Conservation (phyloP, 2,329 filamentous ascomycete species). For the Elsinoe australis region DNA sequence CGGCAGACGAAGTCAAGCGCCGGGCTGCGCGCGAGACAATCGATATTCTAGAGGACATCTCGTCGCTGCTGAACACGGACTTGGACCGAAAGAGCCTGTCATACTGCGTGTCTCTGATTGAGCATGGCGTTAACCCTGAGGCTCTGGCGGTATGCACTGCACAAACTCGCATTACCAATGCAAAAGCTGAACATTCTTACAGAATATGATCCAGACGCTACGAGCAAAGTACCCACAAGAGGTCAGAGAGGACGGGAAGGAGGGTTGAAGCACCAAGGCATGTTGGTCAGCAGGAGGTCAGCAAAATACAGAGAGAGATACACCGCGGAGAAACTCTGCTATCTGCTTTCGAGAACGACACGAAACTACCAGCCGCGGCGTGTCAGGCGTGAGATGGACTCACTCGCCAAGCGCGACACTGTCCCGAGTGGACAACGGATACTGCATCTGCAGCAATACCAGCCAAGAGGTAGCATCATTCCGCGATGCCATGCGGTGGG, state of each 20-base stretch:
- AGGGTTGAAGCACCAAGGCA: not conserved
- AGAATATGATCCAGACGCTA: conserved; percentile 16
- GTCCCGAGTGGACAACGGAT: too few species aligned
- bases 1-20: conserved; percentile 55
- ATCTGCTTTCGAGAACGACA: too few species aligned
- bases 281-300: too few species aligned
- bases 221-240: conserved; percentile 9
- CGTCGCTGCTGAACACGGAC: conserved; percentile 86
- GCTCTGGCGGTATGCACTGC: conserved; percentile 71
- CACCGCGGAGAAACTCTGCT: too few species aligned
- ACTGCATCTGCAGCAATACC: too few species aligned
- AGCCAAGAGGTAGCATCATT: too few species aligned
- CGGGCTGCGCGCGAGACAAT: conserved; percentile 73
- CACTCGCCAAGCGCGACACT: too few species aligned
- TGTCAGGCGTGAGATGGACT: too few species aligned
- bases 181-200: not conserved
- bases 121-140: conserved; percentile 94
- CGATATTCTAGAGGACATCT: conserved; percentile 66
- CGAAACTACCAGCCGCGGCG: too few species aligned
- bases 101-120: conserved; percentile 92
- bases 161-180: not conserved
- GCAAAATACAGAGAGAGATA: too few species aligned
- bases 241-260: not conserved
- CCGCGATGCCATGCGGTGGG: too few species aligned
- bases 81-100: conserved; percentile 85